Base-by-base conservation (phyloP, 768 basidiomycete genomes). In the Boletus pseudo-olivaceus region DNA sequence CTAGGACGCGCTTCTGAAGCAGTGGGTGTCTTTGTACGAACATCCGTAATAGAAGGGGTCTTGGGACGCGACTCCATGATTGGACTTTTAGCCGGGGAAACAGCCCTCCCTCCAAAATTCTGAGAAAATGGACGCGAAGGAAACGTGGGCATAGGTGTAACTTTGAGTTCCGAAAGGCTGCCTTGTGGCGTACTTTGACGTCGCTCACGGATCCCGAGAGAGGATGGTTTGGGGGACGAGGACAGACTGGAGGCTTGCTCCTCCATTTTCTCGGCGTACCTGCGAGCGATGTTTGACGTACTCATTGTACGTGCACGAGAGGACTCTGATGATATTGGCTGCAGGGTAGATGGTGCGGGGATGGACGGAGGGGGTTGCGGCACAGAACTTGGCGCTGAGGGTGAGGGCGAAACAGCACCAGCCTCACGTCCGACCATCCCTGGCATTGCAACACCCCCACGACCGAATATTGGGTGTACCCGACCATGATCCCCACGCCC, bases 381-480 rank as follows among this genome's bases (percentile, higher is more conserved):
- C 29, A 56, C 30, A 4, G 49, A 34, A 34, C 49, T 44, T 41
- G 55, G 34, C 8, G 53, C 47, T 17, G 56, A 56, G 15, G 58
- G 42, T 3, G 48, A 48, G n/a, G 60, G 48, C 0, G 52, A 47
- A 33, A 53, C 17, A n/a, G 27, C 43, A 20, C 41, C 35, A 23
- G 40, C 45, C 1, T 62, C 65, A 23, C 57, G 63, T 15, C 57
- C 63, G 14, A 74, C 74, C 76, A 91, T 79, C 4, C 89, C 89
- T 8, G 87, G 86, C 82, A 91, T 82, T 11, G 88, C 89, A 46
- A 90, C 72, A 19, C 87, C 87, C 15, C 85, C 84, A 51, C 77
- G 79, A 17, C 89, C 89, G 65, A 91, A 91, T 43, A 90, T 67
- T 2, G 89, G 90, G 71, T 91, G 90, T 15, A 86, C 81, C 5